Evolutionary conservation across 345 rosid genomes (phyloP), one percentile per base, ranked within the genome.

Genomic region (Fremontodendron californicum): DNA sequence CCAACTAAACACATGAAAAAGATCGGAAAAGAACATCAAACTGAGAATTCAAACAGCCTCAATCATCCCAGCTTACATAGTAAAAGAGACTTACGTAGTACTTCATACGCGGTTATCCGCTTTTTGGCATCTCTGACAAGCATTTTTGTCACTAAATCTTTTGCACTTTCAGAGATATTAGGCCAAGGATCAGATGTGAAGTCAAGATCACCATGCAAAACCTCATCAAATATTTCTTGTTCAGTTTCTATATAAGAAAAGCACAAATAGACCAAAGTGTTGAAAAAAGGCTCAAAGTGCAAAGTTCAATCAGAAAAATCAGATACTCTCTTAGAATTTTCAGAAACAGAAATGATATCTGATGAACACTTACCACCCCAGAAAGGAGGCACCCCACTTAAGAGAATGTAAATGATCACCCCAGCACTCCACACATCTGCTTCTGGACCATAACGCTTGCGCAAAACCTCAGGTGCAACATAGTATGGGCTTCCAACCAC

Each of bases 351-450:
- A 19, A 27, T 74, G 58, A 51, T 9, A 70, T 29, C 29, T 4
- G 42, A 48, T 29, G 42, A 70, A 29, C 8, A 74, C 81, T 77
- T 83, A 94, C 99, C 99, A 33, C 89, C 99, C 97, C 98, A 94
- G 82, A 93, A 94, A 69, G 99, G 99, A 81, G 98, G 98, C 10
- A 89, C 92, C 2, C 99, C 99, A 75, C 89, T 75, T 31, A 94
- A 80, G 61, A 94, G 86, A 78, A 94, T 94, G 82, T 93, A 94
- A 67, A 93, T 77, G 79, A 94, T 88, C 74, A 94, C 99, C 40
- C 98, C 99, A 1, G 94, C 97, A 75, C 99, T 94, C 98, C 98
- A 94, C 58, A 94, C 89, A 82, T 94, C 98, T 37, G 97, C 89
- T 82, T 91, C 97, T 6, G 86, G 93, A 84, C 98, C 94, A 37